Evolutionary conservation across 225 moss, liverwort and hornwort species (phyloP), one percentile per base, ranked within the genome.

Genomic region (Neckera pumila): DNA sequence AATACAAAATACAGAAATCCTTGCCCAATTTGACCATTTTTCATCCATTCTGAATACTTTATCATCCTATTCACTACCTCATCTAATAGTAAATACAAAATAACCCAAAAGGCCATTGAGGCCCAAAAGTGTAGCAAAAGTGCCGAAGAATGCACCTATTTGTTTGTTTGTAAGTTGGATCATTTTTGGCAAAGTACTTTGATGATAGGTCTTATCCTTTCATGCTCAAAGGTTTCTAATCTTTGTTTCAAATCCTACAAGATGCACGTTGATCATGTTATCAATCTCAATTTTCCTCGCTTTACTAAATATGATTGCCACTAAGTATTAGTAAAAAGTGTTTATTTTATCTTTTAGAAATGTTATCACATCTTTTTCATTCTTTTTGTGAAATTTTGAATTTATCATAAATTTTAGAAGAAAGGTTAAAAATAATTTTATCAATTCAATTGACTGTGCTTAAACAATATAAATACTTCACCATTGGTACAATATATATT

Each of bases 171-270:
- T 28, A 17, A 40, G 8, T 25, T 5, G 6, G 4, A 28, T 43
- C 11, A 6, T 43, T 10, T 47, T 74, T 30, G 45, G 4, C 6
- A 30, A 30, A 45, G 10, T 45, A 45, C 12, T 0, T 8, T 40
- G 8, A 25, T 25, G 25, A 14, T 40, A 40, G 8, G 25, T 40
- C 8, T 38, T 23, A 22, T 38, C 3, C 4, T 4, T 70, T 13
- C 0, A 38, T 0, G 43, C 0, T 72, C 6, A 45, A 28, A 30
- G 43, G 43, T 6, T 2, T 72, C 27, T 43, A 27, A 28, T 43
- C 4, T 5, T 42, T 71, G 42, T 6, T 9, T 71, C 12, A 42
- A 26, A 26, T 2, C 26, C 15, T 42, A 25, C 1, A 42, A 14
- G 9, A 27, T 72, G 26, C 7, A 42, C 1, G 2, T 9, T 5